These are phyloP conservation scores for Daldinia concentrica DNA, from an alignment of 495 filamentous ascomycete genomes.

Conservation along the genomic window DNA sequence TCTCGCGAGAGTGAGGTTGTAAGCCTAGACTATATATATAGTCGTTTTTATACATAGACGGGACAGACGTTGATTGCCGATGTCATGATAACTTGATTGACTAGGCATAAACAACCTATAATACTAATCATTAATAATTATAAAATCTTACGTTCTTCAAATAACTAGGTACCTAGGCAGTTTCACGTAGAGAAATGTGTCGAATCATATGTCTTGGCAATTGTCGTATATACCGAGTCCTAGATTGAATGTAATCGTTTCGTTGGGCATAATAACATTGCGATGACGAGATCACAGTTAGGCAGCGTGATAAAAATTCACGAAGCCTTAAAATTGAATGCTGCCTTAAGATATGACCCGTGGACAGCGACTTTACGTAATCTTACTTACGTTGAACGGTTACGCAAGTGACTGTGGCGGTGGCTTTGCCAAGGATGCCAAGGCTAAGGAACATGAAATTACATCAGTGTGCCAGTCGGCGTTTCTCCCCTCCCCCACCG, in stretches of 20 bases:
- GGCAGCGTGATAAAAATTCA: neutral
- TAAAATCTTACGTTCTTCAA: neutral
- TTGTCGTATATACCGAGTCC: neutral
- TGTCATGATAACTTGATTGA: neutral
- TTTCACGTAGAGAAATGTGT: neutral
- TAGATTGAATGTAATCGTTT: neutral
- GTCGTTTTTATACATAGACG: neutral
- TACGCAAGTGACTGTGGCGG: constrained; percentile 53
- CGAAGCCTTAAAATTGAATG: constrained; percentile 1
- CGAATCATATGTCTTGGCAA: neutral
- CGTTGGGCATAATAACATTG: neutral
- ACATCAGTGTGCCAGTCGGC: constrained; percentile 44
- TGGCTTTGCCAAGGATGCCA: constrained; percentile 37
- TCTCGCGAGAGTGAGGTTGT: neutral
- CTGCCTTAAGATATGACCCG: constrained; percentile 2
- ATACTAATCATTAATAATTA: neutral
- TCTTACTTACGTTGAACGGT: constrained; percentile 39
- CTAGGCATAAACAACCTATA: neutral
- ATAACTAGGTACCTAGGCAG: no score
- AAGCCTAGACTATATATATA: neutral
- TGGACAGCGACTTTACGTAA: constrained; percentile 2
- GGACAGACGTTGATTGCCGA: neutral
- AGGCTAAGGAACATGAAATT: constrained; percentile 36
- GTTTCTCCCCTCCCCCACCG: constrained; percentile 45
- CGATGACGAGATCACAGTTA: neutral